Evolutionary conservation across 176 grass and related monocot genomes (phyloP), one percentile per base, ranked within the genome.

Genomic region (Poa annua): DNA sequence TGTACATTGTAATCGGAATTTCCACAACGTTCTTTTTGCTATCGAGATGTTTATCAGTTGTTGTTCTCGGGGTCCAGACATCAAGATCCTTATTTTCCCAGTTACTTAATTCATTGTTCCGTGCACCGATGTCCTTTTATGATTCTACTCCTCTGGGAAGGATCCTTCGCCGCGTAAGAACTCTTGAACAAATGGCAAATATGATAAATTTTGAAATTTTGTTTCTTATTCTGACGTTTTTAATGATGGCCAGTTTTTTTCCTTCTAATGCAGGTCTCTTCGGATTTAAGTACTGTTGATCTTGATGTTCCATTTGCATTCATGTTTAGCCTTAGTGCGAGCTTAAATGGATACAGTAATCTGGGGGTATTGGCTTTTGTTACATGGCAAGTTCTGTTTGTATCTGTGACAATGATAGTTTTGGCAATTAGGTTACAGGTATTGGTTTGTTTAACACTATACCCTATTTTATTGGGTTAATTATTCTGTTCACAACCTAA

Each of bases 61-160:
- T 93, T 74, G 45, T 76, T 84, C 89, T 95, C 45, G 93, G 93
- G 26, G 56, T 95, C 41, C 77, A 95, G 80, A 72, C 96, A 39
- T 98, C 96, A 78, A 98, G 88, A 55, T 98, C 93, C 10, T 87
- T 98, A 29, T 98, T 98, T 87, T 85, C 91, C 26, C 89, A 95
- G 71, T 62, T 98, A 82, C 83, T 95, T 13, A 63, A 74, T 36
- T 92, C 96, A 4, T 80, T 98, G 35, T 95, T 98, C 59, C 93
- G 57, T 64, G 93, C 96, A 57, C 93, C 96, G 5, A 93, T 95
- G 89, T 91, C 92, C 61, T 98, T 98, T 81, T 98, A 88, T 75
- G 93, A 98, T 81, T 93, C 91, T 65, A 98, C 93, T 34, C 96
- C 96, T 76, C 34, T 98, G 0, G 96, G 96, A 91, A 92, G 96